Evolutionary conservation across 2,329 filamentous ascomycete species (phyloP).

Genomic region (Claviceps fusiformis): DNA sequence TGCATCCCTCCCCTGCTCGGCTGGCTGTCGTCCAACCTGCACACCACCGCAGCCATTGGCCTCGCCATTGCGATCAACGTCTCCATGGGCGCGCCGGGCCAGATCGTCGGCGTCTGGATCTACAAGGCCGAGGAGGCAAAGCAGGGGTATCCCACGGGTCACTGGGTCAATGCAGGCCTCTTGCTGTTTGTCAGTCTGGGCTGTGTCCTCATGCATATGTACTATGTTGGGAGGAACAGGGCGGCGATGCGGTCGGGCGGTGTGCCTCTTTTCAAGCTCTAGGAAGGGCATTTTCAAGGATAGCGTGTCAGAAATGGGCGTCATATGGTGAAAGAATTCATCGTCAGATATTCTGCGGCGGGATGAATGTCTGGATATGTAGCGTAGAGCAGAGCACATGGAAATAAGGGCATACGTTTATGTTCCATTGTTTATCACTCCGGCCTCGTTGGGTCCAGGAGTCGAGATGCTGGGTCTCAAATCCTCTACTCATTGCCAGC

Average conservation of each 20-base stretch:
- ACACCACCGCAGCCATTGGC: slow-evolving; percentile 49
- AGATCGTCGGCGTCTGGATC: slow-evolving; percentile 63
- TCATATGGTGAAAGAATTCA: too few species aligned
- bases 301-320: too few species aligned
- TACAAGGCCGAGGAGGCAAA: slow-evolving; percentile 50
- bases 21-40: slow-evolving; percentile 57
- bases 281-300: too few species aligned
- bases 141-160: slow-evolving; percentile 54
- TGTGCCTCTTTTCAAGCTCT: not conserved
- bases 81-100: slow-evolving; percentile 51
- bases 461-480: too few species aligned
- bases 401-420: too few species aligned
- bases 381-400: too few species aligned
- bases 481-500: too few species aligned
- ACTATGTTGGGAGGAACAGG: not conserved
- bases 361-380: too few species aligned
- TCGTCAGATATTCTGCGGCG: too few species aligned
- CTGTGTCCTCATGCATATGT: not conserved
- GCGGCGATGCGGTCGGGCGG: not conserved
- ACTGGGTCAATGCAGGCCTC: slow-evolving; percentile 51
- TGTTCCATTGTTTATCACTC: too few species aligned
- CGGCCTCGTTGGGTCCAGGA: too few species aligned
- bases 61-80: slow-evolving; percentile 60
- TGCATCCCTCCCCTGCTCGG: slow-evolving; percentile 57
- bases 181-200: slow-evolving; percentile 37